These are phyloP conservation scores for Cordyceps fumosorosea DNA, from an alignment of 2,329 filamentous ascomycete species.

Conservation along the genomic window DNA sequence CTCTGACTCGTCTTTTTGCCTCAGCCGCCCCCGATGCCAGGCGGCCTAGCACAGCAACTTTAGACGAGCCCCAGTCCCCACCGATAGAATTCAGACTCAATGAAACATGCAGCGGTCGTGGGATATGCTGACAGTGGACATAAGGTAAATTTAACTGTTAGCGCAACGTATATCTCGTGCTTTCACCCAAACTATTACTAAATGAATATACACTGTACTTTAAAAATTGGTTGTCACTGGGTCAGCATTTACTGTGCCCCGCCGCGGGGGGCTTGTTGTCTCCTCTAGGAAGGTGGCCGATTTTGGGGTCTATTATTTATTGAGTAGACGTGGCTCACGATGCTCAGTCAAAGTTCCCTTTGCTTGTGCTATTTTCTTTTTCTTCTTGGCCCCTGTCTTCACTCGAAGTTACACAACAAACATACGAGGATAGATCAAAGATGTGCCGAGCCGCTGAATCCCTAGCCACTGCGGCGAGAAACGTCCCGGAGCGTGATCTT, in stretches of 20 bases:
- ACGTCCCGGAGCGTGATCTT: slow-evolving; percentile 57
- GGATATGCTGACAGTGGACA: not conserved
- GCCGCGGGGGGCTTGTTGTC: slow-evolving; percentile 1
- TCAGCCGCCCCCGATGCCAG: too few relatives aligned
- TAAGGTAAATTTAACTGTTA: not conserved
- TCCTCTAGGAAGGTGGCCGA: slow-evolving; percentile 1
- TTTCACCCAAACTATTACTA: slow-evolving; percentile 6
- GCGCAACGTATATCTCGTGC: not conserved
- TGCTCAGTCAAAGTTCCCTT: not conserved
- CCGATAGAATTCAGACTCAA: not conserved
- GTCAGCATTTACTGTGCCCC: not conserved
- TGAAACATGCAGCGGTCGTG: not conserved
- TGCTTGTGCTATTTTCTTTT: too few relatives aligned
- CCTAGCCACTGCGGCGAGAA: not conserved
- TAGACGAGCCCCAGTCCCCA: too few relatives aligned
- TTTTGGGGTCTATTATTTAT: not conserved
- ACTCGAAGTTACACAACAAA: not conserved
- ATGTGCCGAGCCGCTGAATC: slow-evolving; percentile 1
- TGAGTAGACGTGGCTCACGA: not conserved
- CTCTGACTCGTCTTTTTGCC: too few relatives aligned
- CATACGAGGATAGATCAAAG: not conserved
- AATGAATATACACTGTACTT: not conserved
- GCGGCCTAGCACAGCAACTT: too few relatives aligned
- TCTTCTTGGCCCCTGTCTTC: not conserved
- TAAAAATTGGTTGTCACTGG: not conserved